phyloP scores from a whole-genome alignment of 1,284 basidiomycete genomes.

The Marasmius oreades region DNA sequence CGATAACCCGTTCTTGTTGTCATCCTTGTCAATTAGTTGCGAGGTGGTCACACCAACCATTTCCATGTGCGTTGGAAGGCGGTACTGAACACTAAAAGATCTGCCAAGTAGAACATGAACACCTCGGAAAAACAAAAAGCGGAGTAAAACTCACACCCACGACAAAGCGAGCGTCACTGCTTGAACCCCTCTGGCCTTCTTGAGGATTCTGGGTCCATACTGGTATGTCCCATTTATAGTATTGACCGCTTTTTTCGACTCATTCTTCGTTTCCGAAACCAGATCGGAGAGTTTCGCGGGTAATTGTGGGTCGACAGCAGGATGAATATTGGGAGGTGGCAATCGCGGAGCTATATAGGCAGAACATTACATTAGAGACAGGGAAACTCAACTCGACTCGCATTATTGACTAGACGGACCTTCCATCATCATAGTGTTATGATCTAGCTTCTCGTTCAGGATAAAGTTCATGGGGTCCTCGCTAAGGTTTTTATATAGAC shows the following conservation, averaged over 20 bases:
- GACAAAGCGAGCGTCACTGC: slow-evolving; percentile 58
- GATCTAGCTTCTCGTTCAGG: slow-evolving; percentile 50
- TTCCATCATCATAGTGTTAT: slow-evolving; percentile 49
- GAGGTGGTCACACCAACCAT: slow-evolving; percentile 21
- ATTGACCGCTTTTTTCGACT: slow-evolving; percentile 1
- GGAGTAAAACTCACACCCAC: slow-evolving; percentile 53
- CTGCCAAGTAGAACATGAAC: slow-evolving; percentile 20
- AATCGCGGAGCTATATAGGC: slow-evolving; percentile 51
- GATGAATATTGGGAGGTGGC: slow-evolving; percentile 44
- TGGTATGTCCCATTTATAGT: slow-evolving; percentile 8
- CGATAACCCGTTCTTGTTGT: slow-evolving; percentile 8
- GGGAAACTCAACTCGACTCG: too few relatives aligned
- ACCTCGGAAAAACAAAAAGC: slow-evolving; percentile 7
- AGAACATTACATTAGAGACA: too few relatives aligned
- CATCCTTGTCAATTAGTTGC: slow-evolving; percentile 24
- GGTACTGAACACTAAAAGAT: slow-evolving; percentile 39
- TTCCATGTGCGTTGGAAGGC: slow-evolving; percentile 13
- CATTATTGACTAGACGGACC: slow-evolving; percentile 29
- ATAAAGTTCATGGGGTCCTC: slow-evolving; percentile 37
- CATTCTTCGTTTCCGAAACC: slow-evolving; percentile 16
- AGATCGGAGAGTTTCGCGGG: slow-evolving; percentile 32
- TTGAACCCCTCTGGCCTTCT: slow-evolving; percentile 55
- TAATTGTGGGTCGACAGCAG: slow-evolving; percentile 28
- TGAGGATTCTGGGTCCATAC: slow-evolving; percentile 32
- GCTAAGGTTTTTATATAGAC: slow-evolving; percentile 15